Conservation (phyloP, 257 asterid genomes). For the Solanum appendiculatum region DNA sequence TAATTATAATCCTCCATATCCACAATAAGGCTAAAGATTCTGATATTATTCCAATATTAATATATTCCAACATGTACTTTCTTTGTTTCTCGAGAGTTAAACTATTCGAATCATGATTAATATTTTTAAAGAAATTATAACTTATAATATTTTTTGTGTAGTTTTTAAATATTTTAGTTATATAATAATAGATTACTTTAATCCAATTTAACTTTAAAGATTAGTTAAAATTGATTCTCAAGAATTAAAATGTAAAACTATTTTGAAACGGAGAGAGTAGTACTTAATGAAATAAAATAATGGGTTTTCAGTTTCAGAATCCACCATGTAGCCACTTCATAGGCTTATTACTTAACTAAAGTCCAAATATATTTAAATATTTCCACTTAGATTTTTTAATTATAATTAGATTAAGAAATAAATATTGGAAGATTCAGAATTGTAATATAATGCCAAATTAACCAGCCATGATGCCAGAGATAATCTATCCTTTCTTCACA, state of each 20-base stretch:
- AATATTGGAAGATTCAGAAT: background rate
- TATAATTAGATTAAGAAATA: background rate
- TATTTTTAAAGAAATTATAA: background rate
- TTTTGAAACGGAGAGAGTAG: background rate
- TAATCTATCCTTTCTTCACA: conserved; percentile 8
- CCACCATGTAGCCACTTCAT: conserved; percentile 11
- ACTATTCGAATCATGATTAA: background rate
- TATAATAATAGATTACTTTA: background rate
- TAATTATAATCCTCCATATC: background rate
- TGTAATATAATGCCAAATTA: background rate
- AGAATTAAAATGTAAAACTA: fast-evolving
- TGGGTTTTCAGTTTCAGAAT: background rate
- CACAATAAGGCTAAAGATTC: background rate
- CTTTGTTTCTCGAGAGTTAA: background rate
- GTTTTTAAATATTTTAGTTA: background rate
- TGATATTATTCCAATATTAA: background rate
- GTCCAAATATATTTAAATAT: background rate
- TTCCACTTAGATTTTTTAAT: background rate
- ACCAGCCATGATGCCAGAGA: background rate
- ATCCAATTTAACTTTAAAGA: background rate
- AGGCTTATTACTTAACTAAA: background rate
- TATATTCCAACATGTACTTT: background rate
- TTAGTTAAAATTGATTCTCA: background rate
- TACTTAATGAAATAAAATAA: background rate
- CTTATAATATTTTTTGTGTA: background rate